Evolutionary conservation across 2,329 filamentous ascomycete genomes (phyloP), one percentile per base, ranked within the genome.

Genomic region (Thelonectria blattea): DNA sequence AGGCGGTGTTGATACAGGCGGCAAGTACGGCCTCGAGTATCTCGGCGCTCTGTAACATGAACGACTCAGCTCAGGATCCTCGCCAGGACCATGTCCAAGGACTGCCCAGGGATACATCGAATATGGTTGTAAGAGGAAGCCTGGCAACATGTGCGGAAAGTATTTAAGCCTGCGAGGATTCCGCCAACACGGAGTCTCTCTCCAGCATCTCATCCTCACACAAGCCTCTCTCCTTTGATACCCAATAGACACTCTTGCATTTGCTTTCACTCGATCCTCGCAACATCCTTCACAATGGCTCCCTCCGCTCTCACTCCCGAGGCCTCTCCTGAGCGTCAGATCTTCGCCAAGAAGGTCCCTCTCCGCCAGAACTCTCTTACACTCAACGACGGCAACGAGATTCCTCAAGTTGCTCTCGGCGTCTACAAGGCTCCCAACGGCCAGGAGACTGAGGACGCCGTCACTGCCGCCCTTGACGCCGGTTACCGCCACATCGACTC

Each of bases 301-400:
- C 74, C 74, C 68, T 73, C 71, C 49, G 74, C 74, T 56, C 73
- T 76, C 68, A 68, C 72, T 47, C 73, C 74, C 32, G 72, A 74
- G 63, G 65, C 68, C 54, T 74, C 72, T 39, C 72, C 74, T 56
- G 73, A 72, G 69, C 71, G 73, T 52, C 51, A 67, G 32, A 63
- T 71, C 64, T 67, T 66, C 52, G 63, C 67, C 63, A 75, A 71
- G 67, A 75, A 74, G 69, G 30, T 47, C 9, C 49, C 66, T 27
- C 15, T 63, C 37, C 53, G 53, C 53, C 65, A 68, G 53, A 62
- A 24, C 30, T 74, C 78, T 51, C 76, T 92, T 62, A 89, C 87
- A 76, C 81, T 93, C 62, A 91, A 90, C 70, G 88, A 93, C 78
- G 89, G 89, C 62, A 85, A 85, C 66, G 81, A 83, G 56, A 90